Evolutionary conservation across 73 alveolate genomes (phyloP), one percentile per base, ranked within the genome.

Genomic region (Paramecium octaurelia): DNA sequence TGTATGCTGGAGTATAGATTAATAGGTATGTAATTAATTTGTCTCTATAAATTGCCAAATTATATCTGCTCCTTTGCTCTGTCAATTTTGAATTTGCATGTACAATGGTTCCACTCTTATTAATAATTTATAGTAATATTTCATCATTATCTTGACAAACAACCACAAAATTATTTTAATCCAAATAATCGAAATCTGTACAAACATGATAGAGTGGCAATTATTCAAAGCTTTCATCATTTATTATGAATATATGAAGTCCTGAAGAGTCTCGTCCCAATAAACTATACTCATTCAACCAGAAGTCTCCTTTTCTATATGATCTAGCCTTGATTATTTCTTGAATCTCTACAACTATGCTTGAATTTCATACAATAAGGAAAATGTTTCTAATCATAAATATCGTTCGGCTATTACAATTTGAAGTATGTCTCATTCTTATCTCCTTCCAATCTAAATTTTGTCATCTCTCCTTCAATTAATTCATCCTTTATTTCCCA

Each of bases 151-250:
- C 42, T 34, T 31, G 12, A 34, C 84, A 64, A 12, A 64, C 9
- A 31, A 64, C 84, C 11, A 64, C 84, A 64, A 6, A 64, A 64
- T 64, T 64, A 64, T 64, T 34, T 27, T 31, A 31, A 34, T 64
- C 84, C 46, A 64, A 64, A 34, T 64, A 64, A 64, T 64, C 84
- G n/a, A 64, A 59, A n/a, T 64, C 84, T 31, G 84, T 64, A 8
- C 48, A 64, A 34, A 18, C 5, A 54, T 54, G 69, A 18, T 18
- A 54, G 21, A 54, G 69, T 54, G 27, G 21, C 14, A 54, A 54
- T 54, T 54, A 54, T 54, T 0, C 34, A 54, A 18, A 54, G 1
- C 69, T n/a, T 54, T 54, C 69, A 54, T 54, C 69, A 4, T 54
- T 18, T 4, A 54, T 16, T 54, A 54, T 54, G 69, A 4, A 54